Evolutionary conservation across 176 grass and related monocot species (phyloP).

Genomic region (Aegilops longissima): DNA sequence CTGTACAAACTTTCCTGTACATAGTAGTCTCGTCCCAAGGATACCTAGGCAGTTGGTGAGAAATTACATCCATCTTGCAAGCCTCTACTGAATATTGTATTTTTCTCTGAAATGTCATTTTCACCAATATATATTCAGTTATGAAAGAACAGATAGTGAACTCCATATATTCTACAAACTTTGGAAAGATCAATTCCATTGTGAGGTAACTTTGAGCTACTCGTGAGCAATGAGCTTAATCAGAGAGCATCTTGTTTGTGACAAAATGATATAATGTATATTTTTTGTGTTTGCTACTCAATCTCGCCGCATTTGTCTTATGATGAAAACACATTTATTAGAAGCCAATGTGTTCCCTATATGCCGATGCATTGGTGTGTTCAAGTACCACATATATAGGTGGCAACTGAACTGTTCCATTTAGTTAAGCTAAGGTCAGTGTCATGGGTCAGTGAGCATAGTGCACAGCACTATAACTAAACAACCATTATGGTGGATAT

Average conservation of each 20-base stretch:
- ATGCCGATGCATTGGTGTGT: constrained; percentile 34
- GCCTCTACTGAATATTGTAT: constrained; percentile 11
- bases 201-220: constrained; percentile 10
- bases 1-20: neutral
- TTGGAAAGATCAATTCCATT: constrained; percentile 16
- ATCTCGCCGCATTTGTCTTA: constrained; percentile 7
- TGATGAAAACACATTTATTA: constrained; percentile 28
- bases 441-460: constrained; percentile 12
- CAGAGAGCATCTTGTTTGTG: constrained; percentile 28
- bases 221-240: constrained; percentile 20
- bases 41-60: constrained; percentile 14
- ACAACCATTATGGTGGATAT: constrained; percentile 36
- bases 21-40: neutral
- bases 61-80: constrained; percentile 16
- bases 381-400: constrained; percentile 2
- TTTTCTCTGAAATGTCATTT: constrained; percentile 17
- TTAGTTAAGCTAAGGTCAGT: constrained; percentile 27
- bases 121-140: constrained; percentile 17
- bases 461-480: constrained; percentile 20
- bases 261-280: neutral
- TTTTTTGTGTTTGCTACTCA: neutral
- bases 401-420: constrained; percentile 29
- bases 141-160: constrained; percentile 13
- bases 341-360: constrained; percentile 33
- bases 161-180: constrained; percentile 12